Conservation (phyloP, 1,284 basidiomycete genomes). For the Fomitopsis betulina region DNA sequence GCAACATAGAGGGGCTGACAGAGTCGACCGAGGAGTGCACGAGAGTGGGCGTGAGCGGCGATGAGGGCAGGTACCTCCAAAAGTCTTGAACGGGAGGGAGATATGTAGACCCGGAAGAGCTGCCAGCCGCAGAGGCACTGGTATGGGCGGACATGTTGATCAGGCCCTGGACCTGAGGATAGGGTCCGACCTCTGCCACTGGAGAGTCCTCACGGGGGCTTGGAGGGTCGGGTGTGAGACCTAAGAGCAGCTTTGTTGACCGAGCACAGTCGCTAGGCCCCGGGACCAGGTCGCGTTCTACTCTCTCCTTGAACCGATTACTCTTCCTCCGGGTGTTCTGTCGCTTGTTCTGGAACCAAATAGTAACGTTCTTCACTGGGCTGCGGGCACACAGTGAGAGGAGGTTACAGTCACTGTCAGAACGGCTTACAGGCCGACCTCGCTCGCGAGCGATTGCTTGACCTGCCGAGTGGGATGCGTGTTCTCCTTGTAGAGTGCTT, state of each 20-base stretch:
- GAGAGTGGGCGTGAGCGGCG: neutral
- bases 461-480: slow-evolving; percentile 37
- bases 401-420: neutral
- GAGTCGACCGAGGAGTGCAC: neutral
- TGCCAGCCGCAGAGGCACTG: neutral
- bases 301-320: neutral
- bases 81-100: neutral
- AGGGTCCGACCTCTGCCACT: neutral
- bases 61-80: neutral
- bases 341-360: slow-evolving; percentile 30
- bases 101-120: neutral
- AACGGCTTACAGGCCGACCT: slow-evolving; percentile 35
- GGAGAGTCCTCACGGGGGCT: neutral
- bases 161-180: neutral
- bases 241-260: neutral
- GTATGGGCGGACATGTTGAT: neutral
- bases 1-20: neutral
- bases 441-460: slow-evolving; percentile 34
- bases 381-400: slow-evolving; percentile 9
- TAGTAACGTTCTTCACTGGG: slow-evolving; percentile 24
- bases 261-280: neutral
- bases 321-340: slow-evolving; percentile 16
- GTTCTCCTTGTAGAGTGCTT: slow-evolving; percentile 31
- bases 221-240: slow-evolving; percentile 1
- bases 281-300: neutral